Conservation (phyloP, 169 alveolate species). For the Eimeria maxima region DNA sequence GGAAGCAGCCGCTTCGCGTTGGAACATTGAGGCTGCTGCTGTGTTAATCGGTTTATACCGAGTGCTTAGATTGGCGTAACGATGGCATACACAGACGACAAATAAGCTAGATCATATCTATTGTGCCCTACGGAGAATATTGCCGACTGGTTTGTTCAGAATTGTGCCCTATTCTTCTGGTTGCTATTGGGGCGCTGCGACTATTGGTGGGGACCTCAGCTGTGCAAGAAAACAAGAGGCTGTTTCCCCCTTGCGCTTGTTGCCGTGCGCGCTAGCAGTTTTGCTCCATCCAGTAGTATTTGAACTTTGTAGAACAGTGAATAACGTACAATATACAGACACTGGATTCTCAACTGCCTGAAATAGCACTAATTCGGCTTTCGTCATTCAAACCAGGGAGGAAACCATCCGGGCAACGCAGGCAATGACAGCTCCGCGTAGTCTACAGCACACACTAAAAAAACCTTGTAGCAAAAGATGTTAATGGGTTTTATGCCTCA, state of each 20-base stretch:
- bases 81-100: background rate
- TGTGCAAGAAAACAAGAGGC: background rate
- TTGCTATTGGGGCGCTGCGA: too few relatives aligned
- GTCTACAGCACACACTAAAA: background rate
- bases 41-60: background rate
- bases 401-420: background rate
- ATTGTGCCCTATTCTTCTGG: background rate
- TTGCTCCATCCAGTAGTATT: background rate
- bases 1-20: background rate
- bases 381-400: background rate
- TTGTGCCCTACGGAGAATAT: too few relatives aligned
- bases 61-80: background rate
- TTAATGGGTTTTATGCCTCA: background rate
- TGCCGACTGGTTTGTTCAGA: too few relatives aligned
- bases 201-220: background rate
- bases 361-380: background rate
- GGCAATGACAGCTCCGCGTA: background rate
- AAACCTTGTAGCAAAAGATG: background rate
- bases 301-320: background rate
- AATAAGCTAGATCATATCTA: too few relatives aligned
- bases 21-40: background rate
- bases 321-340: background rate
- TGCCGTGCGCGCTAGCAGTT: background rate
- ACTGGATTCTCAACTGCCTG: background rate
- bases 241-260: background rate